These are phyloP conservation scores for Amauroascus niger DNA, from an alignment of 2,329 filamentous ascomycete species.

Conservation along the genomic window DNA sequence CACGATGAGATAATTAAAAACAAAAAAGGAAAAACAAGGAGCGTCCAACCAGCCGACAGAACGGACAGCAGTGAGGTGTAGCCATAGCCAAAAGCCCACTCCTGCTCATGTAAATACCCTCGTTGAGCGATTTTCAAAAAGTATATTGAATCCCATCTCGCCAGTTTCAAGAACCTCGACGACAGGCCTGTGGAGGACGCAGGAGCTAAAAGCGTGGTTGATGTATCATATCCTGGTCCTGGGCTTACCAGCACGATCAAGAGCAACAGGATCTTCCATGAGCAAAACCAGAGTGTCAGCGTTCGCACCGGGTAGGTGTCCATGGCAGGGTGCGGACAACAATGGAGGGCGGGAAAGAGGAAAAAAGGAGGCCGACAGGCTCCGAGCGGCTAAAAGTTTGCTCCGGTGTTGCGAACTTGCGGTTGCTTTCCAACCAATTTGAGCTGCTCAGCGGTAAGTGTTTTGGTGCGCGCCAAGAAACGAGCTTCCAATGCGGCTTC, in stretches of 20 bases:
- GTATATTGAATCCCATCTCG: slow-evolving; percentile 55
- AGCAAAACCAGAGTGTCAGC: slow-evolving; percentile 37
- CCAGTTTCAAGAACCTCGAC: slow-evolving; percentile 33
- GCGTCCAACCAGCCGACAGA: slow-evolving; percentile 27
- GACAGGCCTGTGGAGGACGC: neutral
- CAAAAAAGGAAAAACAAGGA: neutral
- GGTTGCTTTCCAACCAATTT: no score
- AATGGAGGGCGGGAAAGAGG: neutral
- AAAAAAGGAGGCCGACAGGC: neutral
- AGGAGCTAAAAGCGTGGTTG: slow-evolving; percentile 41
- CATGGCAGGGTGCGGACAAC: neutral
- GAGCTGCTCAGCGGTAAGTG: no score
- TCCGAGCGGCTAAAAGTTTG: no score
- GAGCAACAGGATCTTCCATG: slow-evolving; percentile 50
- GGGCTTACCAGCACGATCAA: slow-evolving; percentile 43
- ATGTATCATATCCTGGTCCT: slow-evolving; percentile 55
- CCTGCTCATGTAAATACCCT: slow-evolving; percentile 53
- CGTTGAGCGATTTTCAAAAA: slow-evolving; percentile 46
- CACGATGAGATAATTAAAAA: neutral
- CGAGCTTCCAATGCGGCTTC: neutral
- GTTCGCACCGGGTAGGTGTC: slow-evolving; percentile 25
- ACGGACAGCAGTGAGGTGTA: slow-evolving; percentile 40
- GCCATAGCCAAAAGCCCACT: slow-evolving; percentile 56
- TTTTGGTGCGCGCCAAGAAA: neutral
- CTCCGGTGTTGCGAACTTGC: no score